Base-by-base conservation (phyloP, 2,329 filamentous ascomycete species). In the Diaporthe sp. region DNA sequence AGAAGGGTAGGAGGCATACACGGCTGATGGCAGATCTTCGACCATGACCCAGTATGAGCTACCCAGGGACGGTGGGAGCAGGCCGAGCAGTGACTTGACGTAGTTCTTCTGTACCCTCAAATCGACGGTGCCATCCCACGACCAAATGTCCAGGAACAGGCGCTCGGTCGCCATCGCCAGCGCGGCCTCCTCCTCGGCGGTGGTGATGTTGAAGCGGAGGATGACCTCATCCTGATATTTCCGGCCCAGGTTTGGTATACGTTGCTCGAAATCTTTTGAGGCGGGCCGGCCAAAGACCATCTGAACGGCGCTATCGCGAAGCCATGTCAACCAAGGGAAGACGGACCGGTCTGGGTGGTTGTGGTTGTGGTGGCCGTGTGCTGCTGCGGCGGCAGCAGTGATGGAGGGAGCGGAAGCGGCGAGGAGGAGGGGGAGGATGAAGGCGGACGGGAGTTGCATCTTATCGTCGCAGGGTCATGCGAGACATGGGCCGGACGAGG, bases 101-200 rank as follows among this genome's bases (percentile, higher is more conserved):
- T 95, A 92, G 78, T 95, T 91, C 81, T 93, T 91, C 71, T 92
- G 90, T 67, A 98, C 84, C 55, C 95, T 89, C 71, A 98, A 92
- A 82, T 99, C 97, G 35, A 97, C 94, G 8, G 92, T 94, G 78
- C 94, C 95, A 30, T 94, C 93, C 74, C 74, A 76, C 4, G 74
- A 71, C 97, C 97, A 99, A 2, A 98, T 90, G 81, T 99, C 97
- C 55, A 98, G 87, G 79, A 97, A 93, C 33, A 98, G 89, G 25
- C 91, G 90, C 76, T 93, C 89, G 0, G 92, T 89, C 4, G 95
- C 95, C 73, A 93, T 89, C n/a, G 92, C 89, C 73, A 98, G 86
- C 1, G 92, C 92, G 45, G 85, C 84, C 74, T 94, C 92, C 80
- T 97, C 94, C 28, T 91, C 88, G 4, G 87, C 83, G 35, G 89